Evolutionary conservation across 345 rosid genomes (phyloP), one percentile per base, ranked within the genome.

Genomic region (Eucalyptus viminalis): DNA sequence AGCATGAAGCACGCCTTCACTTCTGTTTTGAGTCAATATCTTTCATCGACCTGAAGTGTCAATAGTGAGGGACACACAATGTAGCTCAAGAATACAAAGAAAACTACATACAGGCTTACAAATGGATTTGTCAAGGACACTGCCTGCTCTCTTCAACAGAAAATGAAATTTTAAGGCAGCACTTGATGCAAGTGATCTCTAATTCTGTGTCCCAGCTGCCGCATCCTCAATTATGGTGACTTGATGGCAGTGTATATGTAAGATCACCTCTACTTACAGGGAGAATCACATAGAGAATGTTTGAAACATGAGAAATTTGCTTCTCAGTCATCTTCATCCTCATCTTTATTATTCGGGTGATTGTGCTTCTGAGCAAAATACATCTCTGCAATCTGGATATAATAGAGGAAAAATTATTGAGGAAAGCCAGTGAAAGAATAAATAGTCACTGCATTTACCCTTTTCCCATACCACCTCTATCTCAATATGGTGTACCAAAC

Each of bases 321-420:
- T 80, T 89, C 89, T 94, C 94, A 95, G 50, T 97, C 97, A 60
- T 97, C 97, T n/a, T 94, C 98, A 86, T 91, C 91, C 69, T 94
- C 93, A 81, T 88, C 95, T 81, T 94, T 92, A 89, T 95, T 67
- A 86, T 90, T 88, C 17, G 56, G 92, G 87, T 95, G 97, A 93
- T 94, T 94, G 90, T 94, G 95, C 67, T 94, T 95, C 89, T 96
- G 99, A 91, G 97, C 96, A 85, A 88, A 90, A 91, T 95, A 96
- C 97, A 98, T 92, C 87, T 97, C 98, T 25, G 99, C 99, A 90
- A 97, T 94, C 99, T 97, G 95, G 43, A 92, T 9, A 25, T 14
- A 47, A 13, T 16, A 80, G 67, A 85, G 56, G 45, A 86, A 43
- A 31, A 27, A 22, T 76, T 34, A 87, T 27, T 22, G 45, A 67